A percentile compares a stretch with the other conserved stretches of the same genome.
These are phyloP conservation scores for Pythium oligandrum DNA, from an alignment of 352 stramenopile genomes.

Conservation along the genomic window DNA sequence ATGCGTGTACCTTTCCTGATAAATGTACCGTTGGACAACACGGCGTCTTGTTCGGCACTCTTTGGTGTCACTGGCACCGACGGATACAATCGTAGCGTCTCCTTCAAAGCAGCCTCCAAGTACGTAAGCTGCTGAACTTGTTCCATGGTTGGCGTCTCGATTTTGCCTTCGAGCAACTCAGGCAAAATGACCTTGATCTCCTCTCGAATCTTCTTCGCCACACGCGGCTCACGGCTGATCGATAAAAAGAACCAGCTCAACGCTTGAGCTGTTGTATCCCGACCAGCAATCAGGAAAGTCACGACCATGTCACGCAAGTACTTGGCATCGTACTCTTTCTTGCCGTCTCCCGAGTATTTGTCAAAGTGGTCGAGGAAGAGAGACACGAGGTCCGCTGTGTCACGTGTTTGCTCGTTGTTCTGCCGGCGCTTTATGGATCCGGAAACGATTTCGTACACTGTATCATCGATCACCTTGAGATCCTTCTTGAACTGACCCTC, in stretches of 20 bases:
- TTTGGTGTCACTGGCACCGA: conserved; percentile 29
- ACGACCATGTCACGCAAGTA: conserved; percentile 72
- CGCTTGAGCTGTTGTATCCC: conserved; percentile 70
- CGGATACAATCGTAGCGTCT: conserved; percentile 38
- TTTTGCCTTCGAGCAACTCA: neutral
- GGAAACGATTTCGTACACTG: conserved; percentile 35
- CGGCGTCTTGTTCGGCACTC: conserved; percentile 14
- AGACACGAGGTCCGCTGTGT: conserved; percentile 32
- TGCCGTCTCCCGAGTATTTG: conserved; percentile 5
- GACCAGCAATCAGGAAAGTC: conserved; percentile 75
- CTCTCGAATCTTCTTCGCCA: conserved; percentile 35
- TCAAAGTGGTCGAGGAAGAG: conserved; percentile 38
- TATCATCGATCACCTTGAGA: conserved; percentile 37
- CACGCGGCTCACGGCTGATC: conserved; percentile 40
- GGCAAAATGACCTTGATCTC: conserved; percentile 35
- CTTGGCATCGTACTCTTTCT: conserved; percentile 24
- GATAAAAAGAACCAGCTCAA: conserved; percentile 74
- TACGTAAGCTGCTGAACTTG: conserved; percentile 41
- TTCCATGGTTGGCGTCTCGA: conserved; percentile 29
- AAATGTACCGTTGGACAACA: conserved; percentile 27
- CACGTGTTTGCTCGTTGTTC: neutral
- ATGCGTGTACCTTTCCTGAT: conserved; percentile 31
- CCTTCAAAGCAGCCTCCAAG: conserved; percentile 37
- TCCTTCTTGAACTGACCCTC: conserved; percentile 28
- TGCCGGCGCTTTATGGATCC: conserved; percentile 19